A percentile compares a stretch with the other conserved stretches of the same genome.
phyloP scores from a whole-genome alignment of 208 protist species.

The Acanthamoeba triangularis region DNA sequence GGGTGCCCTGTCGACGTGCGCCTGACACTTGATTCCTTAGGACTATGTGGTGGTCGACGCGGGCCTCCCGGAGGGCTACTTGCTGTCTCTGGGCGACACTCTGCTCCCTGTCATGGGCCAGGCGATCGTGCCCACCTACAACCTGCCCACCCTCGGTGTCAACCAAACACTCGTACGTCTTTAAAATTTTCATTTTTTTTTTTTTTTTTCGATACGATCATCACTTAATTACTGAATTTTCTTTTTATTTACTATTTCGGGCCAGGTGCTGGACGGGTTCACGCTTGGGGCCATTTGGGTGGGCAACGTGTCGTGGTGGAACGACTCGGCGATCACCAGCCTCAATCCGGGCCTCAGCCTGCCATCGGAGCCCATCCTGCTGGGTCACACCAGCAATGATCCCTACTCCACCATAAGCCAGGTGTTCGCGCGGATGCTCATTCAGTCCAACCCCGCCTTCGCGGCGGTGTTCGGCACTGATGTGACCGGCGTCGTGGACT shows the following conservation, averaged over 20 bases:
- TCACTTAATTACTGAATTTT: too few relatives aligned
- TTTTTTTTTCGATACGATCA: too few relatives aligned
- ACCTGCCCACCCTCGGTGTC: neutral
- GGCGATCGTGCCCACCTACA: constrained; percentile 49
- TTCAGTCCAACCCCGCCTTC: neutral
- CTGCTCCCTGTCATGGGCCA: constrained; percentile 21
- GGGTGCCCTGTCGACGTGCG: too few relatives aligned
- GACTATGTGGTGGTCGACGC: neutral
- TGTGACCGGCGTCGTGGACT: neutral
- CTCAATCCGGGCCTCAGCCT: neutral
- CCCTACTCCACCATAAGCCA: constrained; percentile 42
- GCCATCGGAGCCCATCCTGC: neutral
- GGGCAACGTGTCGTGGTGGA: constrained; percentile 3
- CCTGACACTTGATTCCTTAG: neutral
- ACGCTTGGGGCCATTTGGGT: constrained; percentile 13
- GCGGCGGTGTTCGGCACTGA: neutral
- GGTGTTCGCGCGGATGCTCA: neutral
- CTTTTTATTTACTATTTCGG: neutral
- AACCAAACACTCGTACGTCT: constrained; percentile 12
- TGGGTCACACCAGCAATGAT: constrained; percentile 31
- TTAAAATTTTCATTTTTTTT: neutral
- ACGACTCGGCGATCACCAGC: neutral
- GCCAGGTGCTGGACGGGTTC: neutral
- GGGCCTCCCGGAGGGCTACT: neutral
- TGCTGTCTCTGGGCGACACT: neutral